These are phyloP conservation scores for Paulownia fortunei DNA, from an alignment of 257 asterid species.

Conservation along the genomic window DNA sequence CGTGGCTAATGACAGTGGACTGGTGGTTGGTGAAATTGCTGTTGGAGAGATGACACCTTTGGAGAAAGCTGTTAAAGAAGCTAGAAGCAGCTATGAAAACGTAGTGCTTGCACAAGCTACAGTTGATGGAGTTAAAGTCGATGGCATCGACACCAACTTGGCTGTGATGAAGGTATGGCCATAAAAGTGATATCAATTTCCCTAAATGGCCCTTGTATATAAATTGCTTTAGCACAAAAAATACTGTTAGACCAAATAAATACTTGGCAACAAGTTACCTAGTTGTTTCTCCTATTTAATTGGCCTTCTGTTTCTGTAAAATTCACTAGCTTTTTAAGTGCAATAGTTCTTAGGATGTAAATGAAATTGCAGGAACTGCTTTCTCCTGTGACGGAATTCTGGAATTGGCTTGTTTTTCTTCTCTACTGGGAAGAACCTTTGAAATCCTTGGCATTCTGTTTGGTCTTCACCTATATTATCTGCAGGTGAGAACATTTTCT, in stretches of 20 bases:
- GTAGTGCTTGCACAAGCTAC: slow-evolving; percentile 85
- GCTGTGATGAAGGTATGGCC: slow-evolving; percentile 88
- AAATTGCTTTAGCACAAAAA: slow-evolving; percentile 21
- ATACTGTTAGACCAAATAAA: not conserved
- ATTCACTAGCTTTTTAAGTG: slow-evolving; percentile 6
- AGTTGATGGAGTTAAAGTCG: slow-evolving; percentile 91
- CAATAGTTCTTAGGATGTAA: slow-evolving; percentile 21
- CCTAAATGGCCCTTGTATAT: not conserved
- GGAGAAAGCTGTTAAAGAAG: slow-evolving; percentile 87
- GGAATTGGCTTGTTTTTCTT: slow-evolving; percentile 67
- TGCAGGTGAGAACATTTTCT: slow-evolving; percentile 55
- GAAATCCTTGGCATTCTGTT: slow-evolving; percentile 68
- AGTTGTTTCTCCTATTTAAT: slow-evolving; percentile 12
- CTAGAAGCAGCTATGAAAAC: slow-evolving; percentile 76
- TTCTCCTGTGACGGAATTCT: slow-evolving; percentile 67
- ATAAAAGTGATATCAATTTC: slow-evolving; percentile 1
- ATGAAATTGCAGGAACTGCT: slow-evolving; percentile 80
- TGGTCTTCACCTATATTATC: slow-evolving; percentile 59
- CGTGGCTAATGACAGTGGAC: slow-evolving; percentile 50
- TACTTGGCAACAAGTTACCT: not conserved
- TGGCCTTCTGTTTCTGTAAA: slow-evolving; percentile 22
- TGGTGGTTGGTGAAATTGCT: slow-evolving; percentile 78
- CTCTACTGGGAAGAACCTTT: slow-evolving; percentile 81
- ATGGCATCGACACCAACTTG: slow-evolving; percentile 86
- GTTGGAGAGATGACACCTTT: slow-evolving; percentile 80